Percentiles rank a stretch among this genome's conserved stretches.
phyloP scores from a whole-genome alignment of 371 early-diverging fungal species.

The Mucor velutinosus region DNA sequence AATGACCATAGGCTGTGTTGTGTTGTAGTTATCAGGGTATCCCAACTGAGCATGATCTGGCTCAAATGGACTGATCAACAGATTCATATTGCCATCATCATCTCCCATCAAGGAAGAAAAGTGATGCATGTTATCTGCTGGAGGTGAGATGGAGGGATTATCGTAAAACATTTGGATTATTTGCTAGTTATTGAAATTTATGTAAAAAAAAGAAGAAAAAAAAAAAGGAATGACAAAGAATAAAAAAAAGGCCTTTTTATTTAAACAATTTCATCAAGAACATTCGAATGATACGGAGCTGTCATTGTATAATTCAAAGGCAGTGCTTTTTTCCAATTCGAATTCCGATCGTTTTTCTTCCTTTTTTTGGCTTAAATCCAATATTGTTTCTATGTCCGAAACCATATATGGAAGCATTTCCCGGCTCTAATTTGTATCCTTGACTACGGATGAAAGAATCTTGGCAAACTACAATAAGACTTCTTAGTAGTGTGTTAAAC shows the following conservation, averaged over 20 bases:
- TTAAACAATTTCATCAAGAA: not conserved
- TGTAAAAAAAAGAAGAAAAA: not conserved
- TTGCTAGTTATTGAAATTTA: not conserved
- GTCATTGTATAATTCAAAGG: not conserved
- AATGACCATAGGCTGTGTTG: constrained; percentile 5
- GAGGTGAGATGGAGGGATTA: not conserved
- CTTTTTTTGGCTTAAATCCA: not conserved
- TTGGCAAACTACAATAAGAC: not conserved
- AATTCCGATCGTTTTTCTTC: not conserved
- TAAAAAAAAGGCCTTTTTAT: not conserved
- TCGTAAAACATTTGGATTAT: not conserved
- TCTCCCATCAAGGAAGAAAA: not conserved
- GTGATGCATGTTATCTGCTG: not conserved
- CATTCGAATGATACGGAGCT: not conserved
- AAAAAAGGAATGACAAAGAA: not conserved
- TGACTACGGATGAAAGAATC: not conserved
- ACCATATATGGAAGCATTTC: not conserved
- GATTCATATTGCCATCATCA: constrained; percentile 12
- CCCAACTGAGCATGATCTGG: constrained; percentile 2
- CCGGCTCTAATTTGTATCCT: not conserved
- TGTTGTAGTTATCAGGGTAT: not conserved
- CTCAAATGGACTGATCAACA: constrained; percentile 18
- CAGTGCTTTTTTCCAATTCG: not conserved
- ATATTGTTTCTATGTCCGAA: not conserved
- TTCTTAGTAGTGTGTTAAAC: not conserved